Evolutionary conservation across 2,329 filamentous ascomycete genomes (phyloP).

Genomic region (Aspergillus aculeatinus): DNA sequence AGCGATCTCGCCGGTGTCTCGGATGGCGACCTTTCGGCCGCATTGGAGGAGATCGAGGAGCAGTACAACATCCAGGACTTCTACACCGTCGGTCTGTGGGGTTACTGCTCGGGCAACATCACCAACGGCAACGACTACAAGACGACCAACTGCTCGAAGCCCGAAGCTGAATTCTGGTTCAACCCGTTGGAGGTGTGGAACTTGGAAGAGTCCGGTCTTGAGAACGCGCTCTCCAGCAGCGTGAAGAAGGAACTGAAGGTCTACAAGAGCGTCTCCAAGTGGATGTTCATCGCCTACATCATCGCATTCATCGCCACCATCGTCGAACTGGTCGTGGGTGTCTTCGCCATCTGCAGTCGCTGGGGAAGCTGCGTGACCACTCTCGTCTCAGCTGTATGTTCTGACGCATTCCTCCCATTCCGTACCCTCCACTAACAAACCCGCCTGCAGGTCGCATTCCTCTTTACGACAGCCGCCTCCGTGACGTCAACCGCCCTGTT

Average conservation of each 20-base stretch:
- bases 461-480: constrained; percentile 65
- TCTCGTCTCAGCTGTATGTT: constrained; percentile 66
- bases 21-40: constrained; percentile 39
- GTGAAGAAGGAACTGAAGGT: constrained; percentile 67
- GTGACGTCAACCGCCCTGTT: constrained; percentile 73
- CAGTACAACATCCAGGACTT: constrained; percentile 65
- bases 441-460: constrained; percentile 44
- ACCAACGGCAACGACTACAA: constrained; percentile 54
- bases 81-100: constrained; percentile 83
- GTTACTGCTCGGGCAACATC: constrained; percentile 70
- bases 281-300: constrained; percentile 80
- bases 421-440: constrained; percentile 38
- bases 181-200: constrained; percentile 66
- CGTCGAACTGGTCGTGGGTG: constrained; percentile 71
- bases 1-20: constrained; percentile 35
- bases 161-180: constrained; percentile 74
- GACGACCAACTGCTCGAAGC: constrained; percentile 64
- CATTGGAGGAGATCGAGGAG: constrained; percentile 38
- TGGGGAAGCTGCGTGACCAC: constrained; percentile 80
- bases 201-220: constrained; percentile 55
- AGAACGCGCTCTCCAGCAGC: constrained; percentile 66
- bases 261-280: constrained; percentile 73
- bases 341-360: constrained; percentile 80
- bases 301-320: constrained; percentile 69
- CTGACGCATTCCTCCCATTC: constrained; percentile 21